Evolutionary conservation across 2,329 filamentous ascomycete species (phyloP), one percentile per base, ranked within the genome.

Genomic region (Dissoconium aciculare): DNA sequence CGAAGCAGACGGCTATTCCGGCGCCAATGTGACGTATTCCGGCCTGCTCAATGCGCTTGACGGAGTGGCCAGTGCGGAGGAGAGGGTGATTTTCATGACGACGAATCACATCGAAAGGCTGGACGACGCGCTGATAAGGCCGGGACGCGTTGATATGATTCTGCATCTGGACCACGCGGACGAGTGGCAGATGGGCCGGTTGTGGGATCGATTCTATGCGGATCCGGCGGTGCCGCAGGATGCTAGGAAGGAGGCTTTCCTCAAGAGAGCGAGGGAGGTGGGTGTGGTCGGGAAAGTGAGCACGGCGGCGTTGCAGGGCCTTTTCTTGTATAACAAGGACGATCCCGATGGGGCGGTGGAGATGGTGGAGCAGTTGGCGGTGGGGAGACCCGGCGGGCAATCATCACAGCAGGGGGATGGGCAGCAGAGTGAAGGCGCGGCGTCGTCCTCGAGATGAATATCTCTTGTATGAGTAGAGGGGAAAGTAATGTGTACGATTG

Each of bases 161-260:
- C 70, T 92, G 3, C 72, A 82, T 32, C 77, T 98, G 28, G 87
- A 85, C 21, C 80, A 93, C 55, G 84, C 87, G 17, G 87, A 80
- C 3, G 67, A 73, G 35, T 78, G 80, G 53, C 89, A 95, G 57
- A 85, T 91, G 11, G 71, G 63, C 10, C 67, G 78, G 54, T 79
- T 98, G 59, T 98, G 87, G 84, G 78, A 91, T 54, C 74, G 89
- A 12, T 98, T 95, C 60, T 98, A 95, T 50, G 78, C 79, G 3
- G 19, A n/a, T 23, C 81, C 91, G 17, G 62, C 82, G 14, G 85
- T 93, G 49, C 42, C 47, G 1, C 67, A 73, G 32, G 73, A 74
- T 11, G 55, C 58, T 4, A 69, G 73, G 12, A 73, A 74, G 45
- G 58, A 67, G 44, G 62, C 67, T 11, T 95, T 98, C 59, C 56